Conservation (phyloP, 495 filamentous ascomycete genomes). For the Aspergillus cavernicola region DNA sequence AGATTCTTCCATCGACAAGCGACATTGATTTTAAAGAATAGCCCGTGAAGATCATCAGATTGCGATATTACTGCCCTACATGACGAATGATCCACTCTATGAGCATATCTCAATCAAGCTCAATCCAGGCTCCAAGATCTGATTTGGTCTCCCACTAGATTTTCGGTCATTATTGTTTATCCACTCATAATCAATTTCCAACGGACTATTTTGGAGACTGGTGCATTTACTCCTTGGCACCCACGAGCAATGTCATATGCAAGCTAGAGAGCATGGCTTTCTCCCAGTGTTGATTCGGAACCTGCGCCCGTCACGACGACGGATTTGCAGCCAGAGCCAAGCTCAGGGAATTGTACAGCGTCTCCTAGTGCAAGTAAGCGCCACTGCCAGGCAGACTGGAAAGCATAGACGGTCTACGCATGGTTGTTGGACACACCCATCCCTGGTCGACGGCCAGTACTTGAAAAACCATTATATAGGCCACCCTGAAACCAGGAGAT, state of each 20-base stretch:
- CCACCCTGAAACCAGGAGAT: conserved; percentile 50
- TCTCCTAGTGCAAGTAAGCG: conserved; percentile 43
- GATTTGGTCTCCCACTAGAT: background rate
- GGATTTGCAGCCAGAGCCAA: conserved; percentile 43
- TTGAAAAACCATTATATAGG: conserved; percentile 50
- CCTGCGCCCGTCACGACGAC: conserved; percentile 28
- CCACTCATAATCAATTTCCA: no score
- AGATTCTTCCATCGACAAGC: background rate
- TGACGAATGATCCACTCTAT: conserved; percentile 7
- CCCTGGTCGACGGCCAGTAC: conserved; percentile 45
- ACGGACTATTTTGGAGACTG: no score
- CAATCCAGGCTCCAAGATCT: background rate
- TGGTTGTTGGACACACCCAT: conserved; percentile 47
- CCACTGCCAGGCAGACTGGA: conserved; percentile 34
- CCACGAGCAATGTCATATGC: no score
- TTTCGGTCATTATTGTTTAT: background rate
- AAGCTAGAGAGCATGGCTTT: no score
- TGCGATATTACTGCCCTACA: conserved; percentile 1
- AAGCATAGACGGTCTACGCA: conserved; percentile 35
- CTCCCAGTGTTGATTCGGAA: no score
- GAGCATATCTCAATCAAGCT: conserved; percentile 4
- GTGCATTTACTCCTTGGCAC: no score
- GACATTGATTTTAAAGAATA: background rate
- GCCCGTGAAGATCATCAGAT: conserved; percentile 2
- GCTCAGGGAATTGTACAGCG: conserved; percentile 41